These are phyloP conservation scores for Phytomonas sp. DNA, from an alignment of 208 protist species.

Conservation along the genomic window DNA sequence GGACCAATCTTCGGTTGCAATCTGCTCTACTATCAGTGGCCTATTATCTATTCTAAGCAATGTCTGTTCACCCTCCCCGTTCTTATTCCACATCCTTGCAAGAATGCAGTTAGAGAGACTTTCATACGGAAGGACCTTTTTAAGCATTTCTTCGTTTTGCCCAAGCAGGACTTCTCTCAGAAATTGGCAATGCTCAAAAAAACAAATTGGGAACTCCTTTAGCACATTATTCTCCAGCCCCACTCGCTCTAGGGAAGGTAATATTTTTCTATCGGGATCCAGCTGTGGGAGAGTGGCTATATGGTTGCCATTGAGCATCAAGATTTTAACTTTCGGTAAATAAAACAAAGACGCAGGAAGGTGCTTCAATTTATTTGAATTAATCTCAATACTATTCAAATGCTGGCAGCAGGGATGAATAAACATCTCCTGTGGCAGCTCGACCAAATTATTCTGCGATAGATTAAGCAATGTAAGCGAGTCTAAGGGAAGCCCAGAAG, in stretches of 20 bases:
- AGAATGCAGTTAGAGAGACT: slow-evolving; percentile 17
- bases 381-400: slow-evolving; percentile 47
- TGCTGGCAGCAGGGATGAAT: slow-evolving; percentile 18
- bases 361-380: slow-evolving; percentile 48
- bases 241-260: slow-evolving; percentile 41
- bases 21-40: slow-evolving; percentile 54
- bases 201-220: slow-evolving; percentile 40
- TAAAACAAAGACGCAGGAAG: slow-evolving; percentile 58
- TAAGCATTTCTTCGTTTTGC: slow-evolving; percentile 62
- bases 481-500: slow-evolving; percentile 25
- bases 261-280: slow-evolving; percentile 13
- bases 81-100: slow-evolving; percentile 10
- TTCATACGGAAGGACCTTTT: slow-evolving; percentile 31
- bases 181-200: slow-evolving; percentile 44
- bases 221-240: slow-evolving; percentile 72
- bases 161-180: slow-evolving; percentile 54
- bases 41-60: slow-evolving; percentile 65
- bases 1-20: slow-evolving; percentile 40
- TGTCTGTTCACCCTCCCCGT: slow-evolving; percentile 12
- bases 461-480: slow-evolving; percentile 39
- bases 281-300: slow-evolving; percentile 22
- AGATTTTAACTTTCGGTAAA: slow-evolving; percentile 49
- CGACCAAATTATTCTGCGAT: slow-evolving; percentile 43
- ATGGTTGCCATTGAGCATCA: slow-evolving; percentile 65
- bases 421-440: slow-evolving; percentile 41